phyloP scores from a whole-genome alignment of 208 protist species.

The Strigomonas culicis region DNA sequence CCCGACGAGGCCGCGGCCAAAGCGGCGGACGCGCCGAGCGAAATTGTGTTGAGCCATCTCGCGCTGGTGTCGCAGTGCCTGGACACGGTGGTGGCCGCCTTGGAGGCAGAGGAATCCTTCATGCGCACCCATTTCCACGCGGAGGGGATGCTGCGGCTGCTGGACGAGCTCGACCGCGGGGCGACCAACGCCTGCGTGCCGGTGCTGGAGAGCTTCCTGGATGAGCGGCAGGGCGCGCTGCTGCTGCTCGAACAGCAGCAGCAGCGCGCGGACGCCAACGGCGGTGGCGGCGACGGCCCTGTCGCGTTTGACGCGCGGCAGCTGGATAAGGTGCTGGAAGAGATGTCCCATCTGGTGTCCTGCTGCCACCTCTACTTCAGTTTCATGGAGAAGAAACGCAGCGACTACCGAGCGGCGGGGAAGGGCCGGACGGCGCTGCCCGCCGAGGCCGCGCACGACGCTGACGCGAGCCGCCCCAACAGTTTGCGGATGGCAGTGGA shows the following conservation, averaged over 20 bases:
- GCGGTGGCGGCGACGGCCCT: background rate
- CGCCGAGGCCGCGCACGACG: background rate
- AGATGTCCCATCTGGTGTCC: constrained; percentile 84
- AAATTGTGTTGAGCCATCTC: constrained; percentile 67
- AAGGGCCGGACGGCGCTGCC: background rate
- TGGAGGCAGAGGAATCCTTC: constrained; percentile 74
- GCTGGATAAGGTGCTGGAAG: constrained; percentile 77
- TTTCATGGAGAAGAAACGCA: constrained; percentile 60
- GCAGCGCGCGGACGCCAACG: constrained; percentile 1
- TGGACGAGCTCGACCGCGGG: constrained; percentile 56
- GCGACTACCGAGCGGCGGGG: constrained; percentile 21
- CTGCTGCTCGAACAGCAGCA: background rate
- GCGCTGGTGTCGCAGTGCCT: constrained; percentile 73
- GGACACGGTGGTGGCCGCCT: constrained; percentile 72
- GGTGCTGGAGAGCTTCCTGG: constrained; percentile 67
- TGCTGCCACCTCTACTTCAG: constrained; percentile 78
- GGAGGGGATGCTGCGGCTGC: constrained; percentile 41
- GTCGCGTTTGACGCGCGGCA: constrained; percentile 38
- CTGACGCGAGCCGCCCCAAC: background rate
- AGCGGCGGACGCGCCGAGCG: constrained; percentile 51
- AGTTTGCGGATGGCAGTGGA: constrained; percentile 64
- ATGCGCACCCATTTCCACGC: constrained; percentile 50
- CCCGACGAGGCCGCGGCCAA: too few species aligned
- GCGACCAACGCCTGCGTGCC: constrained; percentile 75
- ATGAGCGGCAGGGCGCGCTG: constrained; percentile 50